Evolutionary conservation across 2,329 filamentous ascomycete species (phyloP), one percentile per base, ranked within the genome.

Genomic region (Cadophora luteo-olivacea): DNA sequence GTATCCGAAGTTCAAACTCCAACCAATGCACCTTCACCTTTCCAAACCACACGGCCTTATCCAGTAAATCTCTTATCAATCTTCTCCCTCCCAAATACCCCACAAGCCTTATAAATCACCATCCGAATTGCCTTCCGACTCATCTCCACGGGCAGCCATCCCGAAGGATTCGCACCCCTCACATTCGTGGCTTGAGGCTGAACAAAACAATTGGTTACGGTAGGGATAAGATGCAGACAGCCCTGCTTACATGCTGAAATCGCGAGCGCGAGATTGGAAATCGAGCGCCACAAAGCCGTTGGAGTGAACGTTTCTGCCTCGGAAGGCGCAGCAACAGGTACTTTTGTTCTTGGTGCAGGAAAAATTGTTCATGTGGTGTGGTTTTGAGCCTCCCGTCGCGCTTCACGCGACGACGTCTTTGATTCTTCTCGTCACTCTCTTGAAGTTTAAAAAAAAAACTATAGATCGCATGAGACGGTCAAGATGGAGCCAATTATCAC

Each of bases 131-230:
- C 12, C 41, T 2, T 45, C 2, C 14, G 19, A 55, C n/a, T n/a
- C 25, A 55, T n/a, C 25, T 33, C 29, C 25, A 8, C 45, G 45
- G 52, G 25, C 29, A 33, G 52, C 29, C 25, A 11, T 33, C 52
- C 52, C 52, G 52, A 55, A 55, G 52, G 52, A 55, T 55, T 55
- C 52, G 14, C 25, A 55, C 19, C 52, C 45, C 52, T 19, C 14
- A 25, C 25, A 33, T n/a, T 55, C 14, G 52, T 55, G 52, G 52
- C 52, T 55, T 55, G 52, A 55, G 25, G 52, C 52, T 55, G 52
- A 55, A 32, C 24, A 7, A 55, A 55, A 55, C 52, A 32, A 32
- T 55, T 55, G 52, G 52, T 29, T 33, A 16, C 29, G 52, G 25
- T 33, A 55, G 52, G 52, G 52, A 55, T 33, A 19, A 55, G 6